Conservation (phyloP, 805 yeast species). For the Naumovozyma baii region DNA sequence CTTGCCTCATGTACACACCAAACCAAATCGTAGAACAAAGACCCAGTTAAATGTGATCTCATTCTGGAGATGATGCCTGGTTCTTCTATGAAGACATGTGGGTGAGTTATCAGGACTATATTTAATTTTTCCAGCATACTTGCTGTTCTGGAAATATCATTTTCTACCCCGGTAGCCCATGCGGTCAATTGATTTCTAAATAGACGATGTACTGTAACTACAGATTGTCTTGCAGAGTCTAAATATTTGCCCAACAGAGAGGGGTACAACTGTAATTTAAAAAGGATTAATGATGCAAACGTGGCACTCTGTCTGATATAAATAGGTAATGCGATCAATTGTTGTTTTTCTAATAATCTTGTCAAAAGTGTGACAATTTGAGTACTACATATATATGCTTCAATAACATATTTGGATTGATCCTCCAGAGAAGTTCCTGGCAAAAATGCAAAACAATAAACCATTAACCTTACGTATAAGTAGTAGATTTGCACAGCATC, state of each 20-base stretch:
- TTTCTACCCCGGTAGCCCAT: slow-evolving; percentile 76
- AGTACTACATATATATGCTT: slow-evolving; percentile 74
- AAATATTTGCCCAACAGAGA: slow-evolving; percentile 55
- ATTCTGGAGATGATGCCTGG: slow-evolving; percentile 75
- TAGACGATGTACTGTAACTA: slow-evolving; percentile 83
- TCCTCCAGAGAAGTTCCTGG: slow-evolving; percentile 86
- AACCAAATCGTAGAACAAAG: slow-evolving; percentile 81
- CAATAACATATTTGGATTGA: slow-evolving; percentile 73
- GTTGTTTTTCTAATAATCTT: slow-evolving; percentile 53
- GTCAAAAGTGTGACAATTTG: slow-evolving; percentile 72
- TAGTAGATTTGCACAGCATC: slow-evolving; percentile 67
- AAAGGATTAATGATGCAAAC: slow-evolving; percentile 66
- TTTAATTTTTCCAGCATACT: slow-evolving; percentile 82
- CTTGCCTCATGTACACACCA: slow-evolving; percentile 95
- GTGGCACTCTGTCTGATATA: slow-evolving; percentile 81
- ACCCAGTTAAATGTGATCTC: slow-evolving; percentile 88
- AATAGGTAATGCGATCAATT: slow-evolving; percentile 75
- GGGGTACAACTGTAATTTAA: slow-evolving; percentile 74
- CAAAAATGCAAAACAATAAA: slow-evolving; percentile 80
- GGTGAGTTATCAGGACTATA: slow-evolving; percentile 77
- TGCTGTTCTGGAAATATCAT: slow-evolving; percentile 86
- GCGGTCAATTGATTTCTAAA: slow-evolving; percentile 82
- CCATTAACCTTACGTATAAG: slow-evolving; percentile 66
- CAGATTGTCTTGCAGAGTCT: slow-evolving; percentile 84
- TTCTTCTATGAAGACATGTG: slow-evolving; percentile 64